Evolutionary conservation across 2,329 filamentous ascomycete genomes (phyloP), one percentile per base, ranked within the genome.

Genomic region (Verruconis gallopava): DNA sequence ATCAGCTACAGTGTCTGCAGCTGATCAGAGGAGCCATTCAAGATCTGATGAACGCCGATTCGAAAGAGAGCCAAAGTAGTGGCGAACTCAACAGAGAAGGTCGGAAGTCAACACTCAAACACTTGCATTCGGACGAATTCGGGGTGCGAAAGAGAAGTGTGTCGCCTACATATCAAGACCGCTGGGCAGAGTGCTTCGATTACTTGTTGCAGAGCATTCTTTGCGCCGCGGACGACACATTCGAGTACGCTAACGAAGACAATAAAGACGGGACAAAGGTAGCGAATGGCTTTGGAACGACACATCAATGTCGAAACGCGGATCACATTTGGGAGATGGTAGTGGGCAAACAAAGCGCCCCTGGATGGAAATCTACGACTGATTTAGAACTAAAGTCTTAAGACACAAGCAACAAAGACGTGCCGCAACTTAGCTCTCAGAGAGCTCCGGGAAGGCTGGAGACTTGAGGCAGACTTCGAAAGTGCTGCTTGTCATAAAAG

Each of bases 151-250:
- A 11, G 14, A 30, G 25, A 30, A 11, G 14, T 30, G 25, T 11
- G 11, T 14, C 25, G 14, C 25, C 11, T 30, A 11, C 25, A 11
- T 11, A 5, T 4, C 38, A n/a, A 12, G 9, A 40, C 17, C 38
- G 34, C 21, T 40, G 28, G 14, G 14, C 34, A 9, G 22, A 40
- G 21, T 40, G 38, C 28, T 40, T 40, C 6, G 38, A 40, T 15
- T 40, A 40, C n/a, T 11, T 40, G n/a, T n/a, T 40, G 14, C 38
- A 40, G 38, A 33, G 20, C 20, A 40, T 40, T 15, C 38, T 40
- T 4, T 40, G 38, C 15, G 28, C 4, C n/a, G 38, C 38, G 14
- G 38, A 40, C 14, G 38, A n/a, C 5, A 40, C 38, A 3, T 3
- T 33, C 13, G 38, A 40, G 22, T 25, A 19, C 15, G 38, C 38